Conservation (phyloP, 202 grass and related monocot species). For the Saccharum hybrid region DNA sequence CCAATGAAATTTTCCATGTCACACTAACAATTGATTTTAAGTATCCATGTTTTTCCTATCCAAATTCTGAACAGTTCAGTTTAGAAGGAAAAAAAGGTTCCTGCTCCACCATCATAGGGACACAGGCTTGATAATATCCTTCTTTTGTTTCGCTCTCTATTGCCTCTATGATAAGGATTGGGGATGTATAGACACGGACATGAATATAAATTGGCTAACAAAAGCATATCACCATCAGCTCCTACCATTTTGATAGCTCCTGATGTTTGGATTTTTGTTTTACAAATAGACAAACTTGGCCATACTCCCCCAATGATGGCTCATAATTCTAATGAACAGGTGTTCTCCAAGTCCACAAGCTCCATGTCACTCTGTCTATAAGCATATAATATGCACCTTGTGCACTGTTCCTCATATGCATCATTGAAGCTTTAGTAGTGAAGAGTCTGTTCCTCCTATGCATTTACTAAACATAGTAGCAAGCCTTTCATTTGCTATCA, state of each 20-base stretch:
- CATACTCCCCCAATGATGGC: not conserved
- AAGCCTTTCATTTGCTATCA: constrained; percentile 22
- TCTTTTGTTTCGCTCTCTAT: not conserved
- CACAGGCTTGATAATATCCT: not conserved
- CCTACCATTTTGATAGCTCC: not conserved
- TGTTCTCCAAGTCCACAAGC: not conserved
- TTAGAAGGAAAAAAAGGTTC: not conserved
- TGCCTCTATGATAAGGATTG: not conserved
- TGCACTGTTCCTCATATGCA: not conserved
- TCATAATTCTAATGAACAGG: constrained; percentile 1
- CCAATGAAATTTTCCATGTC: constrained; percentile 4
- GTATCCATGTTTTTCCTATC: no score
- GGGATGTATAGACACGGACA: not conserved
- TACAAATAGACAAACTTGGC: not conserved
- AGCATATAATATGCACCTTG: not conserved
- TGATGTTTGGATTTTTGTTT: constrained; percentile 6
- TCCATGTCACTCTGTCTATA: constrained; percentile 6
- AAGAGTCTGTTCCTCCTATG: constrained; percentile 11
- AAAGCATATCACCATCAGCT: not conserved
- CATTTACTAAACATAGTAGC: constrained; percentile 26
- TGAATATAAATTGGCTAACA: not conserved
- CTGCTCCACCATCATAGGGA: not conserved
- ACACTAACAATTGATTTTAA: no score
- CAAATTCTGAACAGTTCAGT: not conserved
- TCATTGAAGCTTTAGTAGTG: not conserved